Percentiles rank a stretch among this genome's conserved stretches.
Evolutionary conservation across 2,329 filamentous ascomycete genomes (phyloP).

Genomic region (Botrytis byssoidea): DNA sequence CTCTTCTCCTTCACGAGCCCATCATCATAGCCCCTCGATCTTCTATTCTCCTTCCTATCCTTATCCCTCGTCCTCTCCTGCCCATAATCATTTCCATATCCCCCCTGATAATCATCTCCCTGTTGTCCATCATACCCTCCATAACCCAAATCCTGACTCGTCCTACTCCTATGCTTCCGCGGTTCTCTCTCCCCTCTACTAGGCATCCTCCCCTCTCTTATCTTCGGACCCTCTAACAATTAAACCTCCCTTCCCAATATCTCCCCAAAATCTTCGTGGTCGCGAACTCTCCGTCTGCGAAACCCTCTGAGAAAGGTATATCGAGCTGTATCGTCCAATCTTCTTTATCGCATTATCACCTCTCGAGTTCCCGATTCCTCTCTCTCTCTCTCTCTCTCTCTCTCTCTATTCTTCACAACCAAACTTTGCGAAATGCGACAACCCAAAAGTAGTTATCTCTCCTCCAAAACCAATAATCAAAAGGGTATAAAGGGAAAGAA

Average conservation of each 20-base stretch:
- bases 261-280: not conserved
- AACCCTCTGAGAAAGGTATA: not conserved
- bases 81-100: conserved; percentile 1
- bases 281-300: not conserved
- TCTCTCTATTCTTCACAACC: not conserved
- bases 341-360: conserved; percentile 19
- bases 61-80: not conserved
- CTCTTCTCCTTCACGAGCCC: conserved; percentile 8
- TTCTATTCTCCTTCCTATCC: conserved; percentile 9
- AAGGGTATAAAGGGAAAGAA: not conserved
- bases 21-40: conserved; percentile 12
- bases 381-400: not conserved
- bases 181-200: conserved; percentile 10
- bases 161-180: conserved; percentile 12
- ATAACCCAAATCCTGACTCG: conserved; percentile 15
- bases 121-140: not conserved
- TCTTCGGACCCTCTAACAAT: not conserved
- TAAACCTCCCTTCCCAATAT: not conserved
- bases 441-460: not conserved
- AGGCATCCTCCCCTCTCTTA: conserved; percentile 10
- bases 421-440: not conserved
- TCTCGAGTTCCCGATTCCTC: not conserved
- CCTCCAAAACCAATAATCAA: not conserved
- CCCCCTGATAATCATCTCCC: not conserved
- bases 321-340: not conserved